A percentile compares a stretch with the other conserved stretches of the same genome.
Evolutionary conservation across 2,329 filamentous ascomycete species (phyloP).

Genomic region (Pestalotiopsis sp.): DNA sequence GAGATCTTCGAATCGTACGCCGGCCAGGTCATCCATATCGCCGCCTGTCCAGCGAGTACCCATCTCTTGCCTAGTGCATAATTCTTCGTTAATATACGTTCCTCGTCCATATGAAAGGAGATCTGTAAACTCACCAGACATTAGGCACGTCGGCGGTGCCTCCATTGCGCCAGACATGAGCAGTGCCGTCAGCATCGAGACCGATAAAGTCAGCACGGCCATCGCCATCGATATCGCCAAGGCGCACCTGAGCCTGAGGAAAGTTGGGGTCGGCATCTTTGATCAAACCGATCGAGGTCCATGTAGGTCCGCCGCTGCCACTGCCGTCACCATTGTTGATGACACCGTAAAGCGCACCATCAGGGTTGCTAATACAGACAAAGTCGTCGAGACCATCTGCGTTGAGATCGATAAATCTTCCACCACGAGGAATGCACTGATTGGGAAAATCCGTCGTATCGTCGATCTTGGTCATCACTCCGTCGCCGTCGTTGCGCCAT

Average conservation of each 20-base stretch:
- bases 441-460: conserved; percentile 14
- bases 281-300: conserved; percentile 23
- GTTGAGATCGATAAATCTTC: background rate
- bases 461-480: conserved; percentile 18
- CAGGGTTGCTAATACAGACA: conserved; percentile 27
- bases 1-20: conserved; percentile 34
- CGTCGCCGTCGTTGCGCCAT: conserved; percentile 12
- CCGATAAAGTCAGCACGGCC: conserved; percentile 37
- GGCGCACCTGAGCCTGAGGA: conserved; percentile 21
- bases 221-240: conserved; percentile 35
- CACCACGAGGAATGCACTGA: conserved; percentile 15
- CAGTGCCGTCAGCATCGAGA: conserved; percentile 25
- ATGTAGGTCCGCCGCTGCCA: conserved; percentile 18
- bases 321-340: conserved; percentile 26
- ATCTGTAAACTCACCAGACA: conserved; percentile 27
- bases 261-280: conserved; percentile 14
- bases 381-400: conserved; percentile 29
- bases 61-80: background rate
- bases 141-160: conserved; percentile 27
- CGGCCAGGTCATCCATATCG: conserved; percentile 35
- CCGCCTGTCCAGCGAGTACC: conserved; percentile 14
- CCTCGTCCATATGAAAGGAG: background rate
- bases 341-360: conserved; percentile 16
- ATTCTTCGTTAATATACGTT: background rate
- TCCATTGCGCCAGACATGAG: conserved; percentile 34